A percentile compares a stretch with the other conserved stretches of the same genome.
These are phyloP conservation scores for Coprinopsis cinerea DNA, from an alignment of 768 basidiomycete species.

Conservation along the genomic window DNA sequence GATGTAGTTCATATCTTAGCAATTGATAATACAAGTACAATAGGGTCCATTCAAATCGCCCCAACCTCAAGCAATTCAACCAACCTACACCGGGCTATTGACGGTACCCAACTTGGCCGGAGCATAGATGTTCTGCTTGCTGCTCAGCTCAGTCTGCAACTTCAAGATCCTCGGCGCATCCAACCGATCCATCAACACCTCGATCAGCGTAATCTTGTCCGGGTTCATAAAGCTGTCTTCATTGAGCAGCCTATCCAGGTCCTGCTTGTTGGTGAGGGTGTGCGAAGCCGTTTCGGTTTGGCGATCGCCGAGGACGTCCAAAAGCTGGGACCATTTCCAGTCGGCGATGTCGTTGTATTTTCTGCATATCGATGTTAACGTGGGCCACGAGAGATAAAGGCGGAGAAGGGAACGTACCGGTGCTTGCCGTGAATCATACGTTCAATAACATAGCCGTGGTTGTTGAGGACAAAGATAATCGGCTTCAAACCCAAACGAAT, in stretches of 20 bases:
- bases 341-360: constrained; percentile 83
- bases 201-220: constrained; percentile 70
- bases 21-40: too few species aligned
- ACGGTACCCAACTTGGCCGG: too few species aligned
- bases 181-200: constrained; percentile 66
- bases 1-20: too few species aligned
- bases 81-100: too few species aligned
- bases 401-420: constrained; percentile 27
- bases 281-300: constrained; percentile 51
- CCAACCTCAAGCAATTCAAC: too few species aligned
- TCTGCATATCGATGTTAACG: constrained; percentile 18
- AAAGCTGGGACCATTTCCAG: constrained; percentile 70
- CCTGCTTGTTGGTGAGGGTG: constrained; percentile 59
- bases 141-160: constrained; percentile 49
- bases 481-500: constrained; percentile 66
- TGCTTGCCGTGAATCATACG: constrained; percentile 62
- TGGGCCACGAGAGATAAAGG: neutral
- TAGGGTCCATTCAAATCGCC: too few species aligned
- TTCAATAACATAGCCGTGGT: constrained; percentile 86
- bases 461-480: constrained; percentile 80
- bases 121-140: constrained; percentile 45
- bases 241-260: constrained; percentile 63
- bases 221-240: constrained; percentile 55
- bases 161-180: constrained; percentile 68
- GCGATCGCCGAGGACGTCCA: constrained; percentile 53